phyloP scores from a whole-genome alignment of 495 filamentous ascomycete species.

The Neurospora hispaniola region DNA sequence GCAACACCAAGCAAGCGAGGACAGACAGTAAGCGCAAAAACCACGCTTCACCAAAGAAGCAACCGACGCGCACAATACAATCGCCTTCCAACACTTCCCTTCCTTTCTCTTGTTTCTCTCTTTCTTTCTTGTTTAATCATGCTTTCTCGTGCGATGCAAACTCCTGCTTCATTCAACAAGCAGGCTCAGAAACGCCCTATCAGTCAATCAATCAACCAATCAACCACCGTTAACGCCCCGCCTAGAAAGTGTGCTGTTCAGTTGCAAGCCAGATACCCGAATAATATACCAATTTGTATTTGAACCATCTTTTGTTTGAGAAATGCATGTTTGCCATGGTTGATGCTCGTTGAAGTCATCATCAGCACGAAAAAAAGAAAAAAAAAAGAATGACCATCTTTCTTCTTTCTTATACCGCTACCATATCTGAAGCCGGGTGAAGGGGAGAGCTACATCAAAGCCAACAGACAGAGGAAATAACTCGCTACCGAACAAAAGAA shows the following conservation, averaged over 20 bases:
- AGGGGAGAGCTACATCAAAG: not conserved
- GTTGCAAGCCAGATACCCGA: not conserved
- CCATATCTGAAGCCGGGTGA: not conserved
- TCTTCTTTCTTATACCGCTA: not conserved
- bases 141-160: not conserved
- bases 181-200: not conserved
- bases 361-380: not conserved
- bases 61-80: not conserved
- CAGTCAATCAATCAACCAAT: not conserved
- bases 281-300: not conserved
- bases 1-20: not conserved
- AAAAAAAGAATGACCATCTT: not conserved
- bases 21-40: not conserved
- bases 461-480: conserved; percentile 10
- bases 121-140: not conserved
- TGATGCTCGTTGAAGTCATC: not conserved
- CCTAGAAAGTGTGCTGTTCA: not conserved
- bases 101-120: not conserved
- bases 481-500: conserved; percentile 4
- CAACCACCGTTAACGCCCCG: not conserved
- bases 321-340: not conserved
- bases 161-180: not conserved
- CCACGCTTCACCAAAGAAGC: not conserved
- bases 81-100: not conserved
- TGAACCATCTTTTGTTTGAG: not conserved